A percentile compares a stretch with the other conserved stretches of the same genome.
phyloP scores from a whole-genome alignment of 176 grass and related monocot species.

The Rhynchospora tenuis region DNA sequence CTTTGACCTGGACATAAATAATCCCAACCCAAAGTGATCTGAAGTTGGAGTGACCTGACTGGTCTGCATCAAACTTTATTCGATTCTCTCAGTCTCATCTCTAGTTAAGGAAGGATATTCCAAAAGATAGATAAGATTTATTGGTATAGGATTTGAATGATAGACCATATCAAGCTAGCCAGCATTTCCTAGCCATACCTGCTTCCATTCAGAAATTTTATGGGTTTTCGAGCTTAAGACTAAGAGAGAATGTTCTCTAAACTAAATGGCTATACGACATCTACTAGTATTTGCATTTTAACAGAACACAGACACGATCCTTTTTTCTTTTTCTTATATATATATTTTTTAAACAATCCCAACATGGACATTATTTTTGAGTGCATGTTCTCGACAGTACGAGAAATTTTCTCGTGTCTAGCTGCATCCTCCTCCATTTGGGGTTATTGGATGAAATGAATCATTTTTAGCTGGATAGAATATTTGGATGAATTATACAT shows the following conservation, averaged over 20 bases:
- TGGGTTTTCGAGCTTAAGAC: neutral
- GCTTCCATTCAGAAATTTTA: neutral
- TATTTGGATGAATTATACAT: too few species aligned
- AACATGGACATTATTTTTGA: neutral
- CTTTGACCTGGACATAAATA: neutral
- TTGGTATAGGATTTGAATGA: neutral
- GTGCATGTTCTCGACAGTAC: neutral
- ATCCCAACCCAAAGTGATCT: neutral
- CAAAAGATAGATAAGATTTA: neutral
- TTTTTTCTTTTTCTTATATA: neutral
- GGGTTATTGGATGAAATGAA: too few species aligned
- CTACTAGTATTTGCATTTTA: neutral
- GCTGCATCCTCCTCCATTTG: too few species aligned
- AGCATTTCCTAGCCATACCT: neutral
- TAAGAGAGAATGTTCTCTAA: neutral
- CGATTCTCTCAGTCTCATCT: neutral
- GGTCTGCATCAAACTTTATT: neutral
- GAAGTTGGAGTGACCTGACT: neutral
- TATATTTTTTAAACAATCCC: neutral
- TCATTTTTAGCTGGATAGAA: too few species aligned
- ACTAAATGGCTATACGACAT: neutral
- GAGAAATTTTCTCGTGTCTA: neutral
- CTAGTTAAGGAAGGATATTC: neutral
- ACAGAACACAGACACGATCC: too few species aligned
- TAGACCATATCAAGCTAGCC: neutral